A percentile compares a stretch with the other conserved stretches of the same genome.
These are phyloP conservation scores for Cucurbita argyrosperma DNA, from an alignment of 306 rosid species.

Conservation along the genomic window DNA sequence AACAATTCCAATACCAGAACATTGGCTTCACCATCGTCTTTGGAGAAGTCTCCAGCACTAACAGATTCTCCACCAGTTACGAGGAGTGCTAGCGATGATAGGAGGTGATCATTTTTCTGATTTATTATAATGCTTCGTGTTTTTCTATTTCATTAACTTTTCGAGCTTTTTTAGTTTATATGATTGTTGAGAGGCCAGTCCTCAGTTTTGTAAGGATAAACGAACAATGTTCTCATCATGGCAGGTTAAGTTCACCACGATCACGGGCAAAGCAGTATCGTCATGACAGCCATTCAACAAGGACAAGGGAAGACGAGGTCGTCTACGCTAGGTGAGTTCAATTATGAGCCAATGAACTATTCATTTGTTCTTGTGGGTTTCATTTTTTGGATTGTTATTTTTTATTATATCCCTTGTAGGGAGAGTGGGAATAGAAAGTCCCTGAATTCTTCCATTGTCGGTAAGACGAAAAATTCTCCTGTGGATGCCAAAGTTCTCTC, in stretches of 20 bases:
- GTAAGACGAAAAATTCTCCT: slow-evolving; percentile 29
- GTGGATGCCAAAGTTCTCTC: slow-evolving; percentile 27
- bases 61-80: slow-evolving; percentile 32
- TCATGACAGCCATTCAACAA: slow-evolving; percentile 23
- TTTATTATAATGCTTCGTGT: neutral
- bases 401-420: slow-evolving; percentile 18
- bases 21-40: slow-evolving; percentile 22
- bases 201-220: slow-evolving; percentile 24
- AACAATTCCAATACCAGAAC: slow-evolving; percentile 17
- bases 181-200: slow-evolving; percentile 17
- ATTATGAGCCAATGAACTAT: neutral
- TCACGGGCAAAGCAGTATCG: slow-evolving; percentile 31
- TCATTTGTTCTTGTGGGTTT: neutral
- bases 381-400: neutral
- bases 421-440: slow-evolving; percentile 30
- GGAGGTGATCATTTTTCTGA: slow-evolving; percentile 30
- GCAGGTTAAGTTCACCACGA: slow-evolving; percentile 36
- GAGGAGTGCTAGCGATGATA: slow-evolving; percentile 32
- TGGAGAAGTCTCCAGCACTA: slow-evolving; percentile 24
- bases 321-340: slow-evolving; percentile 19
- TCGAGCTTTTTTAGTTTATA: neutral
- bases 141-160: neutral
- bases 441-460: slow-evolving; percentile 22
- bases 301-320: slow-evolving; percentile 34
- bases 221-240: slow-evolving; percentile 24